Evolutionary conservation across 2,329 filamentous ascomycete species (phyloP).

Genomic region (Hymenoscyphus fructigenus): DNA sequence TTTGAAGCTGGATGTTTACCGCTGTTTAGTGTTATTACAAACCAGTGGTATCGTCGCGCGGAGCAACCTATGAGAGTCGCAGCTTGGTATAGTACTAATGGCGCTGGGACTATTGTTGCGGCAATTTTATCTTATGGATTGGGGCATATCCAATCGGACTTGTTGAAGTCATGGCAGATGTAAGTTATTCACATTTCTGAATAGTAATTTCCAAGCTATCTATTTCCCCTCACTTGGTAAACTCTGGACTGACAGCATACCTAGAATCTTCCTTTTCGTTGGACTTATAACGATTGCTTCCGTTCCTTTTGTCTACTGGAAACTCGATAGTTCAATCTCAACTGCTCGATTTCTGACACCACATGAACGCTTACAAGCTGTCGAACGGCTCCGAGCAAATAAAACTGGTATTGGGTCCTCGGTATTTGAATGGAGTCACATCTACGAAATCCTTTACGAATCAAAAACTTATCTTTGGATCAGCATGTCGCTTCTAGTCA

Average conservation of each 20-base stretch:
- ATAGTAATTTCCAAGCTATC: conserved; percentile 48
- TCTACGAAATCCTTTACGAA: conserved; percentile 50
- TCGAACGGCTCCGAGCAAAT: conserved; percentile 72
- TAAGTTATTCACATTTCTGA: conserved; percentile 30
- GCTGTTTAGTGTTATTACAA: conserved; percentile 40
- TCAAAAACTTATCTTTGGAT: conserved; percentile 60
- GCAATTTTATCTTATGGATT: conserved; percentile 36
- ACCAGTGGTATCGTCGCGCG: conserved; percentile 41
- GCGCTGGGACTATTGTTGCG: conserved; percentile 34
- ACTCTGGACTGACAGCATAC: too few species aligned
- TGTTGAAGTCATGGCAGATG: conserved; percentile 40
- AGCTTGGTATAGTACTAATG: conserved; percentile 38
- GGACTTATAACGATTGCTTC: conserved; percentile 58
- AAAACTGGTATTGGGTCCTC: conserved; percentile 73
- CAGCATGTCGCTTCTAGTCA: conserved; percentile 59
- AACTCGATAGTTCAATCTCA: conserved; percentile 54
- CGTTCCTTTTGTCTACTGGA: conserved; percentile 57
- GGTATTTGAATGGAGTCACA: conserved; percentile 66
- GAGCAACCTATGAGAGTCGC: conserved; percentile 41
- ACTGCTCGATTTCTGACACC: conserved; percentile 59
- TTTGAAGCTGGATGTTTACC: conserved; percentile 61
- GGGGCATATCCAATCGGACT: conserved; percentile 44
- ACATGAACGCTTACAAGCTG: conserved; percentile 64
- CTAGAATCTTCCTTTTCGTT: conserved; percentile 68
- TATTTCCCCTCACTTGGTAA: conserved; percentile 35